Evolutionary conservation across 805 yeast genomes (phyloP), one percentile per base, ranked within the genome.

Genomic region (Saturnispora diversa): DNA sequence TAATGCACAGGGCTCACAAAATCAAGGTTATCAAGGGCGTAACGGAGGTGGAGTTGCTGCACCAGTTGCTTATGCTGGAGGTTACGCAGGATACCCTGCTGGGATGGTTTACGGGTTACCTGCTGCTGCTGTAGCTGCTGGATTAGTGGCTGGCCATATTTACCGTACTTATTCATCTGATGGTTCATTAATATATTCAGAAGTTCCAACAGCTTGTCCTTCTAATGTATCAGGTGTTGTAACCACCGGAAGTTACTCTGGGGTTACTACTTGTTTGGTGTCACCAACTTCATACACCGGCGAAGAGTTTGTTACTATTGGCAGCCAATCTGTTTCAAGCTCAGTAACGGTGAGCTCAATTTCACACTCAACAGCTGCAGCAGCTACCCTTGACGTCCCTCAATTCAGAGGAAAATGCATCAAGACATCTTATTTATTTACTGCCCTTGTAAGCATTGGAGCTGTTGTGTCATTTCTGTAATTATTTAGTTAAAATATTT

Each of bases 331-430:
- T n/a, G n/a, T n/a, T n/a, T n/a, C n/a, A n/a, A n/a, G n/a, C n/a
- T n/a, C n/a, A n/a, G n/a, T n/a, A n/a, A n/a, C n/a, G n/a, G n/a
- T n/a, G n/a, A n/a, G n/a, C n/a, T n/a, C 31, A 31, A 25, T 52
- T 31, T 40, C 53, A 8, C 41, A 55, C 12, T 17, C 52, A 24
- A 42, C 55, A 2, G 34, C 52, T 17, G 55, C 50, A 30, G 56
- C 49, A 46, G 60, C 54, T 39, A 52, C 47, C 37, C 26, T 48
- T 12, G 37, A 52, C 27, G 54, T 54, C 43, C 35, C 52, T 32
- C 31, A 50, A 39, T 57, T 53, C 54, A 37, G 55, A 34, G 58
- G 58, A 32, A 54, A 61, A 21, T 51, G 53, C 51, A 38, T 56
- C 37, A 58, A 58, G 49, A 43, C 55, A 27, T 53, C 53, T 20